Evolutionary conservation across 2,329 filamentous ascomycete genomes (phyloP).

Genomic region (Pseudopithomyces maydicus): DNA sequence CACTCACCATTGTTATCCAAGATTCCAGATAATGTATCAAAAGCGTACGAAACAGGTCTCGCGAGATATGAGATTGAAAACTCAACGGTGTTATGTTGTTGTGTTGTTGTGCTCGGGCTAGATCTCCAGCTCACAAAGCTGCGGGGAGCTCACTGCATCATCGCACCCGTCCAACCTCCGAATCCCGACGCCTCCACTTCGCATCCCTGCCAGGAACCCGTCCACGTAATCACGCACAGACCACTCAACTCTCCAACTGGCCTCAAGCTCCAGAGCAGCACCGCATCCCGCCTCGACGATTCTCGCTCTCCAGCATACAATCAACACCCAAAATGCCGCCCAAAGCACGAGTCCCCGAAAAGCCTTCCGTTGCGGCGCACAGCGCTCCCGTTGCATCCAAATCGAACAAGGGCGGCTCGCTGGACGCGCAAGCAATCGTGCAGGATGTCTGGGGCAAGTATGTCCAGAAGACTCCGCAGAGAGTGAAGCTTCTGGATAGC

Average conservation of each 20-base stretch:
- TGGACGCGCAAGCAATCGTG: slow-evolving; percentile 63
- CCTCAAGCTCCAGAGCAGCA: slow-evolving; percentile 22
- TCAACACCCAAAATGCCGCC: slow-evolving; percentile 33
- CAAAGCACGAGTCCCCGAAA: slow-evolving; percentile 32
- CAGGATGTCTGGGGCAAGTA: slow-evolving; percentile 79
- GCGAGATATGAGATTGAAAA: too few relatives aligned
- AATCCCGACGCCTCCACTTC: slow-evolving; percentile 12
- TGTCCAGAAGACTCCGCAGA: slow-evolving; percentile 78
- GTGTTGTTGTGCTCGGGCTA: neutral
- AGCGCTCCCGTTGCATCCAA: slow-evolving; percentile 24
- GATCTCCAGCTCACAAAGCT: neutral
- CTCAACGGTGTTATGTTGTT: neutral
- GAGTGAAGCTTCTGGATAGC: slow-evolving; percentile 87
- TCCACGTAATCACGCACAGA: slow-evolving; percentile 11
- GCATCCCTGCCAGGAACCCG: slow-evolving; percentile 12
- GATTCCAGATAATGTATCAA: neutral
- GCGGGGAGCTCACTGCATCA: slow-evolving; percentile 16
- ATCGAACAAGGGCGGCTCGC: slow-evolving; percentile 22
- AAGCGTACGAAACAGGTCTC: neutral
- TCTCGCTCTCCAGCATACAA: slow-evolving; percentile 4
- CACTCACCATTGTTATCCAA: slow-evolving; percentile 7
- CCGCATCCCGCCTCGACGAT: slow-evolving; percentile 7
- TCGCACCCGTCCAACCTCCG: slow-evolving; percentile 2
- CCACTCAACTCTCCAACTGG: slow-evolving; percentile 15
- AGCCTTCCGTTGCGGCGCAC: slow-evolving; percentile 17